Evolutionary conservation across 805 yeast genomes (phyloP).

Genomic region (Cephaloascus fragrans): DNA sequence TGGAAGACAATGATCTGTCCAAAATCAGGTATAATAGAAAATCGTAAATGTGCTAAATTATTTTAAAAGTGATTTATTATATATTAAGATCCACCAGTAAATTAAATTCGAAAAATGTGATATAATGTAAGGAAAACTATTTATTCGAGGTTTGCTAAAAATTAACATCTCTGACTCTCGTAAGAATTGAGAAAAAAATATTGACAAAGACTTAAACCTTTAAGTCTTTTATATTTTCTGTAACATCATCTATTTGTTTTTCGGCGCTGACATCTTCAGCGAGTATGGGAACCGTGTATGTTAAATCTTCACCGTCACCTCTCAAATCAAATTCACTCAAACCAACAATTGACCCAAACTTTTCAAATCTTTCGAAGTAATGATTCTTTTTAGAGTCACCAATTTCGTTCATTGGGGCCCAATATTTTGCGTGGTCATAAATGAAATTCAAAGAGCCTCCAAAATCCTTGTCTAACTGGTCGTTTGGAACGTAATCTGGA

Average conservation of each 20-base stretch:
- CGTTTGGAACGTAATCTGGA: constrained; percentile 67
- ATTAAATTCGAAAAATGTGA: too few relatives aligned
- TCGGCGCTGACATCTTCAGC: neutral
- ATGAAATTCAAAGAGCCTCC: constrained; percentile 83
- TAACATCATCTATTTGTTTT: neutral
- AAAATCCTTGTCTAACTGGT: constrained; percentile 71
- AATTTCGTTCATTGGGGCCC: constrained; percentile 60
- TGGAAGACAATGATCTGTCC: constrained; percentile 93
- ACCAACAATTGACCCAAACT: constrained; percentile 63
- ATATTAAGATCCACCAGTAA: too few relatives aligned
- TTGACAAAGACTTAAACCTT: neutral
- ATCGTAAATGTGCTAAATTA: constrained; percentile 90
- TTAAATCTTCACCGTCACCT: constrained; percentile 2
- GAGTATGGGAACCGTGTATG: neutral
- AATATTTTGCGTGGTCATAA: constrained; percentile 71
- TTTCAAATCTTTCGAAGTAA: constrained; percentile 59
- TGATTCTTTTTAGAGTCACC: constrained; percentile 48
- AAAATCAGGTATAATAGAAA: constrained; percentile 61
- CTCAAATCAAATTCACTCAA: constrained; percentile 77
- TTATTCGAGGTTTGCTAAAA: too few relatives aligned
- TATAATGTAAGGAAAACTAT: too few relatives aligned
- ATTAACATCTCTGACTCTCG: too few relatives aligned
- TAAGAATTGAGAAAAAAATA: too few relatives aligned
- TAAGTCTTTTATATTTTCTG: neutral
- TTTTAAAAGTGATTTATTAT: constrained; percentile 24